Percentiles rank a stretch among this genome's conserved stretches.
Conservation (phyloP, 208 protist species). For the Acanthamoeba divionensis region DNA sequence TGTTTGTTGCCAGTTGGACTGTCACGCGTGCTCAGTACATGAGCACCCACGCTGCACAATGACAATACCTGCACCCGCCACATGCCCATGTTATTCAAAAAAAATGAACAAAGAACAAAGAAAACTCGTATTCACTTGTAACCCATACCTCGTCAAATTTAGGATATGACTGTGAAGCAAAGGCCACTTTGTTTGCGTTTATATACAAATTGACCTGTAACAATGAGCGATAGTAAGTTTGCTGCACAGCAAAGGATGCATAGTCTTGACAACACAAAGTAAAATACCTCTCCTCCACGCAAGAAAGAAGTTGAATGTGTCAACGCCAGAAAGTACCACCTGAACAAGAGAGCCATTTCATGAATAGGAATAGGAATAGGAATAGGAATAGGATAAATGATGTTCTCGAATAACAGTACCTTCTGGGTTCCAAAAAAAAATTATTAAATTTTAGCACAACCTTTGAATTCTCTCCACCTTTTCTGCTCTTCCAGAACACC, state of each 20-base stretch:
- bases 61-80: background rate
- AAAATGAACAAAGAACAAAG: background rate
- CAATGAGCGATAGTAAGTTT: too few relatives aligned
- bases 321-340: constrained; percentile 30
- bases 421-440: background rate
- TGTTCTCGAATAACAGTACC: background rate
- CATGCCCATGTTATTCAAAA: background rate
- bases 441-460: background rate
- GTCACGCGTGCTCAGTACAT: background rate
- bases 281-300: background rate
- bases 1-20: background rate
- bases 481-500: constrained; percentile 34
- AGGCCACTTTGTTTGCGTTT: constrained; percentile 2
- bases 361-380: background rate
- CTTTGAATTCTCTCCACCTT: background rate
- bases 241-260: too few relatives aligned
- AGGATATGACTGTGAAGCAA: background rate
- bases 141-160: background rate
- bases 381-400: too few relatives aligned
- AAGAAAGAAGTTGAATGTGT: background rate
- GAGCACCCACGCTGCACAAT: constrained; percentile 19
- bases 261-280: too few relatives aligned
- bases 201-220: constrained; percentile 44
- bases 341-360: background rate
- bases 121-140: background rate